Evolutionary conservation across 495 filamentous ascomycete species (phyloP), one percentile per base, ranked within the genome.

Genomic region (Podospora conica): DNA sequence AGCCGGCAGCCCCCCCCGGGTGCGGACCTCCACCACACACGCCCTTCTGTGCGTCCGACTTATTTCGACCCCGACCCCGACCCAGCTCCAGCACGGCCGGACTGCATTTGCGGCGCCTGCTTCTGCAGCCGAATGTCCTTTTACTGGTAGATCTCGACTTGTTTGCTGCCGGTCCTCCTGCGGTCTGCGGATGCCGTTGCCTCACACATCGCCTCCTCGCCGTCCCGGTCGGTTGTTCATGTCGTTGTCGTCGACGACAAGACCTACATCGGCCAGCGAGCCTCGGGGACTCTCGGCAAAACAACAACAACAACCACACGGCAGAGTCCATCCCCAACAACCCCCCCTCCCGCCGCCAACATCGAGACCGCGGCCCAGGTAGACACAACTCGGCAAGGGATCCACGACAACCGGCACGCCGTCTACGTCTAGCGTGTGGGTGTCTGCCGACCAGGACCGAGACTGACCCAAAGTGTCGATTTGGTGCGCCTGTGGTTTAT

Each of bases 91-190:
- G 61, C 63, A 64, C 71, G 63, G 65, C 65, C 68, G 58, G 68
- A 69, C 68, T 74, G 70, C 75, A 68, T 74, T 18, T 70, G 67
- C 72, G 69, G 75, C 70, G 72, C 69, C 71, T 66, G 70, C 62
- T 70, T 70, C 68, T 75, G 75, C 73, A 74, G 70, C 66, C 57
- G 48, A 71, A 66, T 68, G 69, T 65, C 33, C 23, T 66, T 59
- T 64, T 63, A 71, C 70, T 75, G 69, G 73, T 66, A 72, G 68
- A 70, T 69, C 67, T 69, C 63, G 58, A 60, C 57, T 70, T 75
- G 74, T 74, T 75, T 76, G 74, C 69, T 70, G 56, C 66, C 55
- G 65, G 53, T 63, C 18, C 25, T 67, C 66, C 61, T 55, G 53
- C 54, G 48, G n/a, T 58, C 59, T 63, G 66, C 65, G 55, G 69